A percentile compares a stretch with the other conserved stretches of the same genome.
These are phyloP conservation scores for Polysphondylium violaceum DNA, from an alignment of 78 protist genomes.

Conservation along the genomic window DNA sequence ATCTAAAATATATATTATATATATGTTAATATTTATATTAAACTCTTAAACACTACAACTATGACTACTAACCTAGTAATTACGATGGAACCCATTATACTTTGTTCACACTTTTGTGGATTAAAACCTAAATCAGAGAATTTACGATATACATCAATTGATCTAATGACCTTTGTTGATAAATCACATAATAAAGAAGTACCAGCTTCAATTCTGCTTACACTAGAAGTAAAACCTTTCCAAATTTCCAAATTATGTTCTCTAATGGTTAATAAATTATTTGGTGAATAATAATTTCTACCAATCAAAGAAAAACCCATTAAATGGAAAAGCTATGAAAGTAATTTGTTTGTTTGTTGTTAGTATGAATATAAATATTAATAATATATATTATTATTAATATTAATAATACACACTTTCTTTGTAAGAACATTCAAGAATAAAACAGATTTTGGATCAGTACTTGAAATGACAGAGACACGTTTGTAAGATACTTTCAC, in stretches of 20 bases:
- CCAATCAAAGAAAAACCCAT: conserved; percentile 35
- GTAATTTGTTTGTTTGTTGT: no score
- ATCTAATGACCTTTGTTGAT: conserved; percentile 6
- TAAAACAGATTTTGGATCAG: neutral
- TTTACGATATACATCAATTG: neutral
- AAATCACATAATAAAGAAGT: conserved; percentile 5
- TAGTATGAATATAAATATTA: no score
- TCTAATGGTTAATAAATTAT: neutral
- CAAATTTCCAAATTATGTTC: conserved; percentile 28
- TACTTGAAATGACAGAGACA: neutral
- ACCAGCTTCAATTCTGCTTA: conserved; percentile 31
- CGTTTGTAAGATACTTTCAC: conserved; percentile 1
- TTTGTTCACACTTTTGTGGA: neutral
- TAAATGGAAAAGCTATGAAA: neutral
- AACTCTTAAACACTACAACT: neutral
- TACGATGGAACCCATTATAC: conserved; percentile 2
- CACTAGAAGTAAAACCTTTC: conserved; percentile 21
- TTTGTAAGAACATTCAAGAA: conserved; percentile 15
- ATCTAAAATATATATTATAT: neutral
- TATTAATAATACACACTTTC: neutral
- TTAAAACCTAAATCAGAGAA: neutral
- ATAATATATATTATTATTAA: neutral
- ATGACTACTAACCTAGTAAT: no score
- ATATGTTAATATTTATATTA: neutral
- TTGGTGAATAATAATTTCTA: conserved; percentile 32